A percentile compares a stretch with the other conserved stretches of the same genome.
Conservation (phyloP, 768 basidiomycete species). For the Pleurotus tuoliensis region DNA sequence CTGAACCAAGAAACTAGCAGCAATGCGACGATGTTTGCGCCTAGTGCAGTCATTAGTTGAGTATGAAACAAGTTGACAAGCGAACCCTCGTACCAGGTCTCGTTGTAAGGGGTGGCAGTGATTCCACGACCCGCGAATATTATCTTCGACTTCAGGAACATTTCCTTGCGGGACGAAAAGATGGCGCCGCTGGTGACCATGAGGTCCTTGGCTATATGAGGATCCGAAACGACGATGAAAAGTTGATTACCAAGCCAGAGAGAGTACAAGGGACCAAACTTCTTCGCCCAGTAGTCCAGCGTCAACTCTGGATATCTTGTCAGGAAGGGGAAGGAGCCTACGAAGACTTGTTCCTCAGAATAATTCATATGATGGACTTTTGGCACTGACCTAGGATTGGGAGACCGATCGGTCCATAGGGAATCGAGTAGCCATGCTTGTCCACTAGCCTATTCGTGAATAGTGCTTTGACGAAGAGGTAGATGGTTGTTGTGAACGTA, state of each 20-base stretch:
- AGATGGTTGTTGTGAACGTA: constrained; percentile 17
- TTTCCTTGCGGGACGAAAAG: constrained; percentile 45
- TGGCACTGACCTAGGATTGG: constrained; percentile 19
- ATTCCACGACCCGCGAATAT: constrained; percentile 41
- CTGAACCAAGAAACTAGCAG: constrained; percentile 26
- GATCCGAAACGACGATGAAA: constrained; percentile 43
- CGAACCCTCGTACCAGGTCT: constrained; percentile 28
- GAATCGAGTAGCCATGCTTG: constrained; percentile 15
- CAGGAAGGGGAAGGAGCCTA: constrained; percentile 35
- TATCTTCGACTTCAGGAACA: constrained; percentile 41
- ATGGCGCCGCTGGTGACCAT: constrained; percentile 40
- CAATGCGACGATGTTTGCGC: constrained; percentile 41
- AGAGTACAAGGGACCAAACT: constrained; percentile 41
- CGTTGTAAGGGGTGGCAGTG: constrained; percentile 40
- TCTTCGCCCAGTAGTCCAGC: constrained; percentile 37
- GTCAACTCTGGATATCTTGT: constrained; percentile 38
- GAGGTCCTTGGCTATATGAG: constrained; percentile 39
- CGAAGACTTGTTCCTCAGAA: not conserved
- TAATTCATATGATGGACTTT: not conserved
- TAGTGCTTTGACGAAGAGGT: constrained; percentile 10
- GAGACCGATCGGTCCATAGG: constrained; percentile 18
- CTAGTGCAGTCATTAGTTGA: constrained; percentile 12
- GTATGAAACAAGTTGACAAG: not conserved
- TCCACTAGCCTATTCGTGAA: constrained; percentile 3
- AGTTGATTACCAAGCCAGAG: constrained; percentile 45